phyloP scores from a whole-genome alignment of 495 filamentous ascomycete genomes.

The Glonium stellatum region DNA sequence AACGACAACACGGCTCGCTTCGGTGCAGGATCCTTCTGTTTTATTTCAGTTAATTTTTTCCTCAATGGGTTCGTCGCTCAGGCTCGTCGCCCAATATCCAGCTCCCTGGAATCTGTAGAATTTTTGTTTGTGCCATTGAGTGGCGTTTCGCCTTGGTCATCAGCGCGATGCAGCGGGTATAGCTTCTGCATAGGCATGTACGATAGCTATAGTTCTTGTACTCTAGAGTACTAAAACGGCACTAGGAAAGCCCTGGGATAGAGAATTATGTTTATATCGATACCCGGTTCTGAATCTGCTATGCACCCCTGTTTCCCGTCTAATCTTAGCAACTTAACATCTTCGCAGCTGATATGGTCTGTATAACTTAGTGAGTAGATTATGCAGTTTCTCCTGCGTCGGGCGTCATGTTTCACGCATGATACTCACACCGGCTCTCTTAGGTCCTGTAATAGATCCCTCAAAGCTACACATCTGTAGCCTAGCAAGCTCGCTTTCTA shows the following conservation, averaged over 20 bases:
- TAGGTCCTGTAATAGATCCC: no score
- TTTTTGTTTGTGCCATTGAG: constrained; percentile 7
- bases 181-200: not conserved
- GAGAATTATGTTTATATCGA: not conserved
- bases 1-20: no score
- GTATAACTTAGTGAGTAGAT: not conserved
- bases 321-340: no score
- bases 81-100: not conserved
- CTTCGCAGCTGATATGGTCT: not conserved
- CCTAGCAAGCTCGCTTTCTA: no score
- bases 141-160: not conserved
- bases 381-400: no score
- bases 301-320: not conserved
- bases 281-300: not conserved
- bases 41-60: not conserved
- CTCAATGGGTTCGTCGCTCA: not conserved
- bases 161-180: not conserved
- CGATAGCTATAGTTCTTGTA: constrained; percentile 9
- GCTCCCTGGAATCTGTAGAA: constrained; percentile 1
- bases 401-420: no score
- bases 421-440: no score
- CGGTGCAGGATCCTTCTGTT: not conserved
- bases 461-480: no score
- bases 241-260: not conserved
- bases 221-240: not conserved